Percentiles rank a stretch among this genome's conserved stretches.
phyloP scores from a whole-genome alignment of 2,329 filamentous ascomycete genomes.

The Fusarium sp. region DNA sequence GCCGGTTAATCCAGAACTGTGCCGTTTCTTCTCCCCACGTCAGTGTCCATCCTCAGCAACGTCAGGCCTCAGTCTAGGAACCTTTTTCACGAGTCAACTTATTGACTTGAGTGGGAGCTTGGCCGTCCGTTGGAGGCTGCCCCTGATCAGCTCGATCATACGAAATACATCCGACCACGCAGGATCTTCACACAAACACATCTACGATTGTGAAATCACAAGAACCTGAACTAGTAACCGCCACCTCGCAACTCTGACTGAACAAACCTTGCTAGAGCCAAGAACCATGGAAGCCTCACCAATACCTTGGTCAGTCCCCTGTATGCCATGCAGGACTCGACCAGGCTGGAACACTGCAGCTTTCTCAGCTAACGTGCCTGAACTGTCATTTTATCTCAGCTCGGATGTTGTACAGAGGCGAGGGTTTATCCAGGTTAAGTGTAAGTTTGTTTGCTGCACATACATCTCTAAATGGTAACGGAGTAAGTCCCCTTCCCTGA shows the following conservation, averaged over 20 bases:
- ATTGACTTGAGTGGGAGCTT: slow-evolving; percentile 19
- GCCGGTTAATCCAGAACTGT: slow-evolving; percentile 26
- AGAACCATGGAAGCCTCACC: slow-evolving; percentile 24
- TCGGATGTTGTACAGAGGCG: slow-evolving; percentile 38
- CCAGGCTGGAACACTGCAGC: slow-evolving; percentile 38
- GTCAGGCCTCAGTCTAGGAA: slow-evolving; percentile 27
- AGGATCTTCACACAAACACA: slow-evolving; percentile 26
- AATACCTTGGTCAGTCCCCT: slow-evolving; percentile 25
- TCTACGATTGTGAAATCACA: slow-evolving; percentile 10
- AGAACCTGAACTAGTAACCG: slow-evolving; percentile 30
- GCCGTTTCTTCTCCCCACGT: slow-evolving; percentile 21
- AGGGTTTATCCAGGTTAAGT: slow-evolving; percentile 18
- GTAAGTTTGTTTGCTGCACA: neutral
- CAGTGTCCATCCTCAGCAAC: slow-evolving; percentile 30
- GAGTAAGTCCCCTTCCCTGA: neutral
- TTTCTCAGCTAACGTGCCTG: slow-evolving; percentile 32
- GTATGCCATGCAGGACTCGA: slow-evolving; percentile 28
- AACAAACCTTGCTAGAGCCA: slow-evolving; percentile 5
- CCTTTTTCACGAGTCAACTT: slow-evolving; percentile 7
- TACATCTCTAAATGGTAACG: neutral
- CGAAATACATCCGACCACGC: slow-evolving; percentile 24
- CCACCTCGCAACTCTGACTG: slow-evolving; percentile 42
- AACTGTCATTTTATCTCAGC: slow-evolving; percentile 24
- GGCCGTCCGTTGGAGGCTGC: slow-evolving; percentile 26
- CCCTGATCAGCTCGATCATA: slow-evolving; percentile 26